These are phyloP conservation scores for Claviceps lovelessii DNA, from an alignment of 2,329 filamentous ascomycete genomes.

Conservation along the genomic window DNA sequence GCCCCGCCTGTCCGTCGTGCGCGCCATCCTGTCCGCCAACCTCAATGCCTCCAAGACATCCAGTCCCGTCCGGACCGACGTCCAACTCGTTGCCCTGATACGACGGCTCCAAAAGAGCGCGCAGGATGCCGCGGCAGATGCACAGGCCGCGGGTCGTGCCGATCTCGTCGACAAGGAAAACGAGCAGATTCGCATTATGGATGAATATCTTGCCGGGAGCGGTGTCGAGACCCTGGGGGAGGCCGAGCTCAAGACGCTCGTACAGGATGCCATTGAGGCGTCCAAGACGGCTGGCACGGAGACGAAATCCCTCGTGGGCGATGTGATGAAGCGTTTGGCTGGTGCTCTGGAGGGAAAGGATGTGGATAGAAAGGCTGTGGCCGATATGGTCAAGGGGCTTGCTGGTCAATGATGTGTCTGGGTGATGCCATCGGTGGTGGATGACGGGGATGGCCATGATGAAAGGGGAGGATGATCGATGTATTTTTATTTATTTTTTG, in stretches of 20 bases:
- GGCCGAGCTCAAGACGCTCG: slow-evolving; percentile 41
- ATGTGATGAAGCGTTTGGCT: slow-evolving; percentile 48
- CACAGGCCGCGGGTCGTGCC: slow-evolving; percentile 44
- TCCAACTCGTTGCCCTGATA: slow-evolving; percentile 53
- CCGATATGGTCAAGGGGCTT: slow-evolving; percentile 44
- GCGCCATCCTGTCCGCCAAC: slow-evolving; percentile 52
- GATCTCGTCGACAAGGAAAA: slow-evolving; percentile 61
- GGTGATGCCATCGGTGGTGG: not conserved
- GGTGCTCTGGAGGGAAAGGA: slow-evolving; percentile 45
- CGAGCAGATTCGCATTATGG: slow-evolving; percentile 47
- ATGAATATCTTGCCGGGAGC: slow-evolving; percentile 47
- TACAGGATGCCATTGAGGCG: slow-evolving; percentile 36
- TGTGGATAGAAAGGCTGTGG: slow-evolving; percentile 47
- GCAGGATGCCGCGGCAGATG: slow-evolving; percentile 48
- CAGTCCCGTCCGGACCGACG: slow-evolving; percentile 54
- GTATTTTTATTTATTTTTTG: not conserved
- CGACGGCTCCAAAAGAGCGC: slow-evolving; percentile 46
- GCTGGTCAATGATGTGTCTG: slow-evolving; percentile 7
- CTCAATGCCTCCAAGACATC: slow-evolving; percentile 63
- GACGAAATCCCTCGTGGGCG: slow-evolving; percentile 37
- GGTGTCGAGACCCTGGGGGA: slow-evolving; percentile 43
- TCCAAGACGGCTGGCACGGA: slow-evolving; percentile 31
- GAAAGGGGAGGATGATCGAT: not conserved
- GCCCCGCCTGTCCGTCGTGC: slow-evolving; percentile 52
- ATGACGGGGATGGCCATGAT: not conserved